These are phyloP conservation scores for Alternaria sp. DNA, from an alignment of 2,329 filamentous ascomycete species.

Conservation along the genomic window DNA sequence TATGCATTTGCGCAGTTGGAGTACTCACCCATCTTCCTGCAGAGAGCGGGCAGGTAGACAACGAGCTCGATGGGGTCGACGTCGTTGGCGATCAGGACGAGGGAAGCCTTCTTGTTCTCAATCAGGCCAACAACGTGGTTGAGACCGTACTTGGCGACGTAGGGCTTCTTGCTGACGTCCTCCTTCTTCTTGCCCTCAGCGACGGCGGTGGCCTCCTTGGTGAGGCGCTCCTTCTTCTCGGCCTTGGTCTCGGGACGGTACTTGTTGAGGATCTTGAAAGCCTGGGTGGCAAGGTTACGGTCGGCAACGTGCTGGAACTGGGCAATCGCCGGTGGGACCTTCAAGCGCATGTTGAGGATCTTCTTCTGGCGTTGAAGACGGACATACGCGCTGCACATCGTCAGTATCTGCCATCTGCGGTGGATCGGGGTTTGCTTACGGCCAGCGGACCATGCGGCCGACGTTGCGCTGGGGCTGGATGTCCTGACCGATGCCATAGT, in stretches of 20 bases:
- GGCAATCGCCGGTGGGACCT: slow-evolving; percentile 95
- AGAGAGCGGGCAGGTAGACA: slow-evolving; percentile 97
- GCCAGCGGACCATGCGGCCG: slow-evolving; percentile 81
- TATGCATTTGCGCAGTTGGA: not conserved
- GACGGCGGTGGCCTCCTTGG: slow-evolving; percentile 97
- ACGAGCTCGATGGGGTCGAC: slow-evolving; percentile 99
- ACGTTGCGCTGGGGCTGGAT: slow-evolving; percentile 77
- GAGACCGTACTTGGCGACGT: slow-evolving; percentile 98
- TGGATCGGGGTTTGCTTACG: not conserved
- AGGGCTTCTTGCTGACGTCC: slow-evolving; percentile 97
- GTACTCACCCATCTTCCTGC: slow-evolving; percentile 91
- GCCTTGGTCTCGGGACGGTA: slow-evolving; percentile 99
- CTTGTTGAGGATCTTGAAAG: slow-evolving; percentile 99
- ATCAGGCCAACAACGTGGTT: slow-evolving; percentile 79
- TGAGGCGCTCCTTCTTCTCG: slow-evolving; percentile 99
- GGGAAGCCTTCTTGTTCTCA: slow-evolving; percentile 96
- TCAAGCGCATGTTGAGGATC: slow-evolving; percentile 97
- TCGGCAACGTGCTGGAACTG: slow-evolving; percentile 95
- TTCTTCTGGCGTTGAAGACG: slow-evolving; percentile 93
- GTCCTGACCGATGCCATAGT: slow-evolving; percentile 99
- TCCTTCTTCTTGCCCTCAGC: slow-evolving; percentile 99
- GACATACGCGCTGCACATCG: slow-evolving; percentile 67
- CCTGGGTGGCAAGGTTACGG: slow-evolving; percentile 77
- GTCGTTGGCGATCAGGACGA: slow-evolving; percentile 98
- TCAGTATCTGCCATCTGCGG: not conserved